Evolutionary conservation across 2,329 filamentous ascomycete genomes (phyloP), one percentile per base, ranked within the genome.

Genomic region (Aspergillus alliaceus): DNA sequence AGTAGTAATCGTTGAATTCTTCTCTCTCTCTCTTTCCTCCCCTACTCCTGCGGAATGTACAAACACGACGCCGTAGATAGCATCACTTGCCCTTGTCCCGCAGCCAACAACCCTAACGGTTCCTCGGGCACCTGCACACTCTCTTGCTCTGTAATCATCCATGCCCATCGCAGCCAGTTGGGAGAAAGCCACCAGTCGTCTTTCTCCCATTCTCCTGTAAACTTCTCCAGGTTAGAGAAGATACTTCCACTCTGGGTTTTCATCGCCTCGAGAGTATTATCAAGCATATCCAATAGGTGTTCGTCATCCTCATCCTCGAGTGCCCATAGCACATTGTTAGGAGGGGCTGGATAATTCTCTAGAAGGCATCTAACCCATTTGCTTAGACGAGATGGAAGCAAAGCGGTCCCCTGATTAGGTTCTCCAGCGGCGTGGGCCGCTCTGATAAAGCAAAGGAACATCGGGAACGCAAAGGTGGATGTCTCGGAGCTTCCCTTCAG

Each of bases 141-240:
- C 57, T 79, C 76, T 39, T 77, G 71, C 50, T 77, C 71, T 39
- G 69, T 68, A 42, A 77, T 68, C 57, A 72, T 71, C 71, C 75
- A 78, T 24, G 74, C 73, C 77, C 77, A 79, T 46, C 75, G 73
- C 47, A 79, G 18, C 71, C 71, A 73, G 20, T 73, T 69, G 6
- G 69, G 62, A 27, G 72, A 70, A 29, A 77, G 59, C 75, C 75
- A 77, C 62, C 67, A 70, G 50, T 64, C 64, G n/a, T 62, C 62
- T n/a, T 60, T 53, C 48, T 63, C 42, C 60, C 59, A 64, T 14
- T 59, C 59, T 3, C 65, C 67, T 4, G 65, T 63, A 31, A 63
- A 62, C 24, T 34, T 34, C 18, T 59, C 58, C 25, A 71, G 20
- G 11, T 29, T 51, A 1, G 54, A 49, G 47, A 69, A 66, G 15